Percentiles rank a stretch among this genome's conserved stretches.
Conservation (phyloP, 1,139 yeast species). For the Debaryomyces psychrophilus region DNA sequence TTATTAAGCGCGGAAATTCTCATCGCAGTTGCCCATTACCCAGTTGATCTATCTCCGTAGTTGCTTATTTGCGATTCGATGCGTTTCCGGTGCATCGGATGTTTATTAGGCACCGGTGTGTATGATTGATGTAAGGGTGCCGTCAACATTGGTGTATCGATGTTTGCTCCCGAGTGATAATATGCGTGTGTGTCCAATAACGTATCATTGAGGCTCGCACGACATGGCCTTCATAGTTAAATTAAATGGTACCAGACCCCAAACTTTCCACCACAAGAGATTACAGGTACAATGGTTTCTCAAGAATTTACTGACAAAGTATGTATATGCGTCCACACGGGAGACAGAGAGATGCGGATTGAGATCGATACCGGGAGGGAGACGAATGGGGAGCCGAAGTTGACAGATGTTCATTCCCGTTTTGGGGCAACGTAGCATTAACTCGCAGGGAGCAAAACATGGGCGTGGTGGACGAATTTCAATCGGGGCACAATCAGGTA, state of each 20-base stretch:
- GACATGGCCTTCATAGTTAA: background rate
- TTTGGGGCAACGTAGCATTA: background rate
- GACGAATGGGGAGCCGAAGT: background rate
- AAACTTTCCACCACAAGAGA: too few relatives aligned
- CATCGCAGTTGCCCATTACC: background rate
- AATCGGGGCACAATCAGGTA: background rate
- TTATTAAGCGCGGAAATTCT: slow-evolving; percentile 1
- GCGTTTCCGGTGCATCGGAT: too few relatives aligned
- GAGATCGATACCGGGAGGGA: background rate
- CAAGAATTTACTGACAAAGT: slow-evolving; percentile 58
- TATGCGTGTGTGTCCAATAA: background rate
- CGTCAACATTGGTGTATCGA: background rate
- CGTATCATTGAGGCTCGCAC: background rate
- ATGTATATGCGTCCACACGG: slow-evolving; percentile 32
- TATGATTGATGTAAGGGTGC: too few relatives aligned
- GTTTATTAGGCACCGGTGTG: too few relatives aligned
- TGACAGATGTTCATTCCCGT: background rate
- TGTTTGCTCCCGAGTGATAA: background rate
- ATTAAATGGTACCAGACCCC: background rate
- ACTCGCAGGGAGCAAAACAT: background rate
- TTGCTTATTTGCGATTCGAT: background rate
- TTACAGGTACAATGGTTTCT: slow-evolving; percentile 47
- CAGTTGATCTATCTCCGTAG: background rate
- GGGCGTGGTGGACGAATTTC: background rate
- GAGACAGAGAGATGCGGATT: background rate